Percentiles rank a stretch among this genome's conserved stretches.
These are phyloP conservation scores for Ustilago shanxiensis DNA, from an alignment of 1,284 basidiomycete genomes.

Conservation along the genomic window DNA sequence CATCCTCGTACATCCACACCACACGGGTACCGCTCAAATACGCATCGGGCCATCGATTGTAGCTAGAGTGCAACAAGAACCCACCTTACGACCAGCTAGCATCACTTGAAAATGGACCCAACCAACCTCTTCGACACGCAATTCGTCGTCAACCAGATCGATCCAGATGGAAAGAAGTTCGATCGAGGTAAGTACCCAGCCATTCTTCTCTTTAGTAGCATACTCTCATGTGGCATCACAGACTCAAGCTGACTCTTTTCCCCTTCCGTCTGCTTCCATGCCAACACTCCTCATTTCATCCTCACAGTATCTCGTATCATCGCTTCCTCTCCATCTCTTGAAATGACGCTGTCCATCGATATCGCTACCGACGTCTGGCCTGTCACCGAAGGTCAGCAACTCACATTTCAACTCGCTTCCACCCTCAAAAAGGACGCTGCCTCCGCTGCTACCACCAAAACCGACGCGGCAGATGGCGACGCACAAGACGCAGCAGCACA, in stretches of 20 bases:
- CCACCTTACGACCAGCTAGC: not conserved
- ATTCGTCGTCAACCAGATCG: conserved; percentile 66
- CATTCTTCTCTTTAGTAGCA: not conserved
- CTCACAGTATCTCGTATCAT: conserved; percentile 61
- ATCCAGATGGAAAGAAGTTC: conserved; percentile 88
- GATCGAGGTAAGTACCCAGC: conserved; percentile 80
- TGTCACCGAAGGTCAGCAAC: conserved; percentile 75
- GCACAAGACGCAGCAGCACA: conserved; percentile 47
- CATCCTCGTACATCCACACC: not conserved
- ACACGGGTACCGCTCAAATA: too few species aligned
- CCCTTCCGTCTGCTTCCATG: conserved; percentile 72
- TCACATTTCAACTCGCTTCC: conserved; percentile 85
- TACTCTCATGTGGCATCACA: conserved; percentile 54
- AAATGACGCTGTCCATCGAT: conserved; percentile 84
- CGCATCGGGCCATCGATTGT: too few species aligned
- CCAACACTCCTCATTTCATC: too few species aligned
- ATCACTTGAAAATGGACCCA: conserved; percentile 54
- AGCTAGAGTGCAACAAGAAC: not conserved
- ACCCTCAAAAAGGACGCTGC: conserved; percentile 75
- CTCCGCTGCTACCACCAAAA: conserved; percentile 52
- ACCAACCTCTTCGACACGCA: conserved; percentile 69
- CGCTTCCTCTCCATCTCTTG: conserved; percentile 74
- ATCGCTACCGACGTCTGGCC: conserved; percentile 71
- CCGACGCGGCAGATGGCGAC: conserved; percentile 57
- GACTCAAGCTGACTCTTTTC: too few species aligned